phyloP scores from a whole-genome alignment of 179 eudicot genomes.

The Spinacia oleracea region DNA sequence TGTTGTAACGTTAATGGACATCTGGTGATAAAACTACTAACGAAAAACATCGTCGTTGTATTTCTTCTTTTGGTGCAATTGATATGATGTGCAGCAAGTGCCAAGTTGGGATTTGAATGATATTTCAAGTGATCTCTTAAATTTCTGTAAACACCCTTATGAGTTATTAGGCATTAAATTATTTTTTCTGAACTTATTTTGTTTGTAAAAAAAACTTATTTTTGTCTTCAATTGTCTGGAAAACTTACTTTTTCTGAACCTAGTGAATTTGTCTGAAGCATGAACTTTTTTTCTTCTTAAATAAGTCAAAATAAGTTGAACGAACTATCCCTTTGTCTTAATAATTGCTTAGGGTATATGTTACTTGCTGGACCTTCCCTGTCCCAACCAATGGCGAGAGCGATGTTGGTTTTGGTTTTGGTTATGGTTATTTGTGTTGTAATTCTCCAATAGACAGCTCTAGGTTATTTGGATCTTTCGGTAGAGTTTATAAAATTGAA shows the following conservation, averaged over 20 bases:
- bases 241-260: too few species aligned
- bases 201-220: too few species aligned
- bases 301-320: too few species aligned
- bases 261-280: too few species aligned
- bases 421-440: background rate
- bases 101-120: background rate
- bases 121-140: background rate
- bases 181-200: too few species aligned
- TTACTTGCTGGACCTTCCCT: background rate
- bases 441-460: background rate
- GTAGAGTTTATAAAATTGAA: background rate
- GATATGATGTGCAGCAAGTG: background rate
- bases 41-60: too few species aligned
- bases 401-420: background rate
- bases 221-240: too few species aligned
- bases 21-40: too few species aligned
- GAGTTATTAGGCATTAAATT: too few species aligned
- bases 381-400: background rate
- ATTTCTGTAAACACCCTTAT: background rate
- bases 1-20: too few species aligned
- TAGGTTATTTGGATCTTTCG: background rate
- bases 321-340: too few species aligned
- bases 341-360: background rate
- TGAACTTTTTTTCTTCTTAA: too few species aligned
- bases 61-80: background rate